Base-by-base conservation (phyloP, 202 grass and related monocot genomes). In the Zizania palustris region DNA sequence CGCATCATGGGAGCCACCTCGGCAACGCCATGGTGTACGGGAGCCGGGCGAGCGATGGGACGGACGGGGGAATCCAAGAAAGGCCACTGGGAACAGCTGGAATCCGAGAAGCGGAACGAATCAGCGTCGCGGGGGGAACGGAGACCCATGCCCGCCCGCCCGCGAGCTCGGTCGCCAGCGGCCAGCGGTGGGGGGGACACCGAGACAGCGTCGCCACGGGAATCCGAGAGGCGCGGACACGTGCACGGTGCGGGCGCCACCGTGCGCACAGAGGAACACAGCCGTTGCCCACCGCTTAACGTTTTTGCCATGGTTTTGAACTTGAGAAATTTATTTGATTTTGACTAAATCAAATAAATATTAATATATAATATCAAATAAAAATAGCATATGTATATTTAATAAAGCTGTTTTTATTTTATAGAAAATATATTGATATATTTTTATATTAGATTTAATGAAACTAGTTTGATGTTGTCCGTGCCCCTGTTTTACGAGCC, bases 1-100 rank as follows among this genome's bases (percentile, higher is more conserved):
- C 73, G 65, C 81, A 83, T 77, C 65, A 77, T 83, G 81, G 73
- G 65, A 75, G 71, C 62, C 65, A 70, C 73, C 81, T 78, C 66
- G 74, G 82, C 74, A 61, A 54, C 56, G 65, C 65, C 73, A 45
- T 35, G 50, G 40, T 28, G 69, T 55, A 74, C 15, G 45, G 66
- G 43, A 35, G 45, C 53, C 11, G 18, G 71, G 63, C 10, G 38
- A 56, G 59, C 46, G 69, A 63, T 19, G 5, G 53, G 53, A 13
- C 5, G 35, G 59, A 7, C 9, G 60, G 12, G 22, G 46, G 66
- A 49, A 69, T 69, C 66, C 66, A 69, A 69, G 45, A n/a, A 69
- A 69, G 22, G 66, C 22, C 45, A 69, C 45, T 4, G 58, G 73
- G 34, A 28, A 77, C 81, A 83, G 81, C 81, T 83, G 81, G 65